Conservation (phyloP, 805 yeast species). For the Wickerhamomyces kurtzmanii region DNA sequence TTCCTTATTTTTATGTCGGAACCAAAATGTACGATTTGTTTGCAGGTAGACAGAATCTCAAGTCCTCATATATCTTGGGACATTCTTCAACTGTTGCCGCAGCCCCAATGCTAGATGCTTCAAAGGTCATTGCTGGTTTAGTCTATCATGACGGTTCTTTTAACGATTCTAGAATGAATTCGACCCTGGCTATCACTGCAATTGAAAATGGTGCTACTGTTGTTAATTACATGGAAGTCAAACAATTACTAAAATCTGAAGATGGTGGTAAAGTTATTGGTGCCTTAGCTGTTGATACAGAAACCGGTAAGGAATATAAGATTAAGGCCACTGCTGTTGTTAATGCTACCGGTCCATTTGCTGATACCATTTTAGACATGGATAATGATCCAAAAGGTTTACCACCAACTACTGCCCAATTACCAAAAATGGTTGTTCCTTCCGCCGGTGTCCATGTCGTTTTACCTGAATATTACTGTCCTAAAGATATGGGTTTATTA, state of each 20-base stretch:
- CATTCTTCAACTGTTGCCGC: slow-evolving; percentile 55
- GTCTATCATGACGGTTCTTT: slow-evolving; percentile 95
- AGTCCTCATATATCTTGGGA: slow-evolving; percentile 64
- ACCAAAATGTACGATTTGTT: slow-evolving; percentile 87
- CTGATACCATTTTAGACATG: slow-evolving; percentile 80
- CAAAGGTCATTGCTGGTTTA: slow-evolving; percentile 76
- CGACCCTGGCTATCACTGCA: slow-evolving; percentile 80
- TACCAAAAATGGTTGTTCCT: slow-evolving; percentile 84
- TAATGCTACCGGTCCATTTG: slow-evolving; percentile 92
- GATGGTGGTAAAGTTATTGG: slow-evolving; percentile 56
- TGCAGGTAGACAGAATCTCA: slow-evolving; percentile 83
- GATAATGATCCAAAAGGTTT: slow-evolving; percentile 61
- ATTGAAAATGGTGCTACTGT: slow-evolving; percentile 82
- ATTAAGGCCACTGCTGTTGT: slow-evolving; percentile 69
- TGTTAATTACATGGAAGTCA: slow-evolving; percentile 78
- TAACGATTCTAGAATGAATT: slow-evolving; percentile 86
- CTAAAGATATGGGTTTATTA: slow-evolving; percentile 75
- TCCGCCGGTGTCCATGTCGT: slow-evolving; percentile 91
- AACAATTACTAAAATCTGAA: slow-evolving; percentile 58
- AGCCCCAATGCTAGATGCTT: slow-evolving; percentile 80
- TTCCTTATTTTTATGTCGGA: slow-evolving; percentile 88
- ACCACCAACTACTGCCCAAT: slow-evolving; percentile 39
- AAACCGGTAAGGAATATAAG: slow-evolving; percentile 50
- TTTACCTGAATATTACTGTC: slow-evolving; percentile 87
- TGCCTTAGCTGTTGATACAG: slow-evolving; percentile 64